Evolutionary conservation across 2,329 filamentous ascomycete genomes (phyloP), one percentile per base, ranked within the genome.

Genomic region (Cytospora mali): DNA sequence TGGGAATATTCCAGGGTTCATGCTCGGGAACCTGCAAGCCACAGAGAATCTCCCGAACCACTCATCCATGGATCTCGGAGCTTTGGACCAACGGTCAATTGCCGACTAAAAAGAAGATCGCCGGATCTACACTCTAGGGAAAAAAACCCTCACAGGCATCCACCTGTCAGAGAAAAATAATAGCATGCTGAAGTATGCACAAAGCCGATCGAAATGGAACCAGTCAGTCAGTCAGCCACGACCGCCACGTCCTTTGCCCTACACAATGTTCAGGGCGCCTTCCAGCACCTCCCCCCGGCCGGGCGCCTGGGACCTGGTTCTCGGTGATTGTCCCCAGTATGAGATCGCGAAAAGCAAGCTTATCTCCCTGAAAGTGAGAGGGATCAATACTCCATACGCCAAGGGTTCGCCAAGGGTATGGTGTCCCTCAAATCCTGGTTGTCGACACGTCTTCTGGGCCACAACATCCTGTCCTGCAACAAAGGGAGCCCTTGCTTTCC

Each of bases 311-410:
- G 49, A 35, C 35, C 50, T 54, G 57, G 50, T 48, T 28, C 51
- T 56, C 58, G 51, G 58, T 14, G 52, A 61, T 61, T 42, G 23
- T 51, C 51, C 52, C 42, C 42, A 11, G 7, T 13, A 13, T 46
- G 42, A 23, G 42, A 55, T 46, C 23, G 42, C 42, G 29, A 39
- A 28, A 16, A 48, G 48, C 33, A 62, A 62, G 59, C 52, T 62
- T 62, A 62, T 62, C 52, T 62, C 59, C 53, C 59, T 23, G 57
- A 42, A 62, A 58, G 54, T 57, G 42, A 62, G 54, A 21, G 58
- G 54, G 53, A 52, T 62, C 52, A 54, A 46, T 33, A 6, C 5
- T 10, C 29, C 2, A n/a, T 52, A 31, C 35, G 53, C 59, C 59
- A 62, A 62, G 59, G 21, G n/a, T n/a, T 33, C 50, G 59, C 59